These are phyloP conservation scores for Dacryopinax spathularia DNA, from an alignment of 768 basidiomycete genomes.

Conservation along the genomic window DNA sequence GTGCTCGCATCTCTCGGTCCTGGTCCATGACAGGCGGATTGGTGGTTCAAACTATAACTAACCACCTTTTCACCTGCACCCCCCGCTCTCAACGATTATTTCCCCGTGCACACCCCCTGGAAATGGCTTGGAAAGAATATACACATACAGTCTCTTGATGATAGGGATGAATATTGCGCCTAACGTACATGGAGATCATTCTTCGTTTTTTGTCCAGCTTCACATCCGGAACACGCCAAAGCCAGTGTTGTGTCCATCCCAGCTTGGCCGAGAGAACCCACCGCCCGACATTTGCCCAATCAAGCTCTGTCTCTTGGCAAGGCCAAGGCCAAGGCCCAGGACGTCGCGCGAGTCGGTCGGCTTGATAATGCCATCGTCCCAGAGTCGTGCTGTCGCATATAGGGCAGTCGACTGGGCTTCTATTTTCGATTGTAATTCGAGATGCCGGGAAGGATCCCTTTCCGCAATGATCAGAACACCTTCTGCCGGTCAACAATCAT, in stretches of 20 bases:
- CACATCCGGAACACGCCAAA: slow-evolving; percentile 91
- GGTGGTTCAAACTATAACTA: no score
- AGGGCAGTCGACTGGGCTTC: slow-evolving; percentile 76
- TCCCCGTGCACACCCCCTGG: no score
- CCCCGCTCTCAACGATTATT: no score
- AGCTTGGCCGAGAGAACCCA: slow-evolving; percentile 39
- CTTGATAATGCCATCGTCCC: slow-evolving; percentile 86
- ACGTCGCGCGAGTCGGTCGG: slow-evolving; percentile 81
- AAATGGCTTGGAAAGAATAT: no score
- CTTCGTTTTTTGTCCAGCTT: slow-evolving; percentile 5
- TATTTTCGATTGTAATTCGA: slow-evolving; percentile 61
- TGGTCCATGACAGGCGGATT: no score
- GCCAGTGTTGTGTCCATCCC: slow-evolving; percentile 32
- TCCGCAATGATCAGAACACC: neutral
- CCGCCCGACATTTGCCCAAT: slow-evolving; percentile 32
- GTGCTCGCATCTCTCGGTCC: no score
- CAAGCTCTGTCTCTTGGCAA: slow-evolving; percentile 34
- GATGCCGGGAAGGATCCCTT: slow-evolving; percentile 70
- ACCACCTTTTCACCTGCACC: no score
- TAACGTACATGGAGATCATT: no score
- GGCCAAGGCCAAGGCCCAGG: slow-evolving; percentile 71
- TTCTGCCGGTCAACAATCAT: neutral
- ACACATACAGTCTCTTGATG: no score
- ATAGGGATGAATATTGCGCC: no score
- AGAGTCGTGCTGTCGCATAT: slow-evolving; percentile 83